A percentile compares a stretch with the other conserved stretches of the same genome.
These are phyloP conservation scores for Speleostelium caveatum DNA, from an alignment of 78 protist species.

Conservation along the genomic window DNA sequence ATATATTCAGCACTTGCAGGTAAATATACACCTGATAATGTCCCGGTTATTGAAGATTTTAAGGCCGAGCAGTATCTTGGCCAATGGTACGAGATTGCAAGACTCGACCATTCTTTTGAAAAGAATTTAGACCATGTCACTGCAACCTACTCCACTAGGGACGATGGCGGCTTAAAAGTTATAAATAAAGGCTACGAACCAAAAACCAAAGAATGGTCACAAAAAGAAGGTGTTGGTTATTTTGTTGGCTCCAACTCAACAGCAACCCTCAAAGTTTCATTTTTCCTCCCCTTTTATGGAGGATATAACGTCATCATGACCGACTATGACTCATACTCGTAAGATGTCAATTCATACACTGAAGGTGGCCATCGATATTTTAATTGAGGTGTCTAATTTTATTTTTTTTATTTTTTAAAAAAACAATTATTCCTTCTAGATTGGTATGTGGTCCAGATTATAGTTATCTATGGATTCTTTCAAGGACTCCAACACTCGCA, in stretches of 20 bases:
- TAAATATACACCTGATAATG: neutral
- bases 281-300: neutral
- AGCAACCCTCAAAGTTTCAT: slow-evolving; percentile 1
- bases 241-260: neutral
- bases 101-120: neutral
- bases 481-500: neutral
- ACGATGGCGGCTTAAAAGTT: neutral
- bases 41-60: neutral
- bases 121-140: neutral
- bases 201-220: neutral
- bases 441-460: neutral
- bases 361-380: too few relatives aligned
- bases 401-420: too few relatives aligned
- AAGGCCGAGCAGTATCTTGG: neutral
- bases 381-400: too few relatives aligned
- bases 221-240: neutral
- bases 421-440: slow-evolving; percentile 1
- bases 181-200: neutral
- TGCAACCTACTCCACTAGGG: neutral
- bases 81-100: slow-evolving; percentile 18
- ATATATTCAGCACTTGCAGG: neutral
- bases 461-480: slow-evolving; percentile 7
- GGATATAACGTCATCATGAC: slow-evolving; percentile 6
- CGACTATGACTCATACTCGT: neutral
- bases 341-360: too few relatives aligned